These are phyloP conservation scores for Solanum corneliomulleri DNA, from an alignment of 257 asterid genomes.

Conservation along the genomic window DNA sequence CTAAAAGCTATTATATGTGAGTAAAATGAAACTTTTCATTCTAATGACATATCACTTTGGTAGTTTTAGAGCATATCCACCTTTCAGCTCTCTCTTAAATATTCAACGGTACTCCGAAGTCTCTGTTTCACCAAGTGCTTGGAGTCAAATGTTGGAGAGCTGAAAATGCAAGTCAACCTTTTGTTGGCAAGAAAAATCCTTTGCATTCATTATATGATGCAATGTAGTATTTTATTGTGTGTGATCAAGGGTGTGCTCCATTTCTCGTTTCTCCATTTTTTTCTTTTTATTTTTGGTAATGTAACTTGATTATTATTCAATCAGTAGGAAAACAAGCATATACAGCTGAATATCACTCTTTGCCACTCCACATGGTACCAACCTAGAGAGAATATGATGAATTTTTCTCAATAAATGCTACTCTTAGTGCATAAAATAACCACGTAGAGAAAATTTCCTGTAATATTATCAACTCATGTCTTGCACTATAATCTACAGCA, in stretches of 20 bases:
- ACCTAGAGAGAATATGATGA: background rate
- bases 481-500: background rate
- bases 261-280: background rate
- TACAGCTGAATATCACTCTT: background rate
- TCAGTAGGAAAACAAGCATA: background rate
- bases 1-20: conserved; percentile 85
- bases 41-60: background rate
- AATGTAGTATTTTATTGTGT: background rate
- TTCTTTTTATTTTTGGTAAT: background rate
- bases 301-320: background rate
- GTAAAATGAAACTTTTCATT: conserved; percentile 3
- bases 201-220: background rate
- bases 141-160: background rate
- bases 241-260: background rate
- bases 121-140: background rate
- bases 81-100: background rate
- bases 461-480: background rate
- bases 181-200: background rate
- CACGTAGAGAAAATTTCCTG: background rate
- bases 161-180: background rate
- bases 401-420: background rate
- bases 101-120: background rate
- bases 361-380: background rate
- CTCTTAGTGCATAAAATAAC: background rate
- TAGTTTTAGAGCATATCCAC: background rate